Base-by-base conservation (phyloP, 1,284 basidiomycete genomes). In the Cystobasidiaceae sp. region DNA sequence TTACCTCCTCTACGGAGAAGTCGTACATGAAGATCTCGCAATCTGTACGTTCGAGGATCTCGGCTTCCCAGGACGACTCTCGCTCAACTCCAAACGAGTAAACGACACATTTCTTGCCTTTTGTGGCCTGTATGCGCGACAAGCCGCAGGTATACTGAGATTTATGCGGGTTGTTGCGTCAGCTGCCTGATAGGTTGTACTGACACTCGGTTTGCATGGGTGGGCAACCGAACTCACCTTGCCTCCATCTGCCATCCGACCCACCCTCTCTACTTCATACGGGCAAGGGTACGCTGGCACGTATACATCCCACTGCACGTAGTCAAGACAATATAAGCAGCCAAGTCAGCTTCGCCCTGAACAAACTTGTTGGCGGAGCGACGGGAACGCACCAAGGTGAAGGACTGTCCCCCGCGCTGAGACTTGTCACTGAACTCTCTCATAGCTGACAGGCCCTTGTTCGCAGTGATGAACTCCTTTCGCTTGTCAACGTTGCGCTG, bases 401-500 rank as follows among this genome's bases (percentile, higher is more conserved):
- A 56, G 15, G 39, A 15, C n/a, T 56, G 54, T 9, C 54, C 54
- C 54, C 54, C 41, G 9, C 39, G 17, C 28, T 56, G 37, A 30
- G 54, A 9, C 32, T 54, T 55, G 52, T 67, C 67, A 17, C 68
- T 62, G 50, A 77, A 77, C 28, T 68, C 68, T 60, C 73, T 75
- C 66, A 77, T 77, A 28, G 33, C 69, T 0, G 74, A 72, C 3
- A 75, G 76, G 25, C 77, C 77, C 6, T 67, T 71, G 8, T 76
- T 75, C 46, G 75, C 76, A 15, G 72, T 56, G n/a, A 77, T 72
- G 66, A 71, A 78, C 4, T 67, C 76, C 45, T 30, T 44, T n/a
- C 63, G 67, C 19, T 61, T 49, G 61, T 75, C 23, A 73, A 52
- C 0, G 74, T 74, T n/a, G 61, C 56, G 19, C 32, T 44, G 19